Base-by-base conservation (phyloP, 176 grass and related monocot species). In the Phyllostachys edulis region DNA sequence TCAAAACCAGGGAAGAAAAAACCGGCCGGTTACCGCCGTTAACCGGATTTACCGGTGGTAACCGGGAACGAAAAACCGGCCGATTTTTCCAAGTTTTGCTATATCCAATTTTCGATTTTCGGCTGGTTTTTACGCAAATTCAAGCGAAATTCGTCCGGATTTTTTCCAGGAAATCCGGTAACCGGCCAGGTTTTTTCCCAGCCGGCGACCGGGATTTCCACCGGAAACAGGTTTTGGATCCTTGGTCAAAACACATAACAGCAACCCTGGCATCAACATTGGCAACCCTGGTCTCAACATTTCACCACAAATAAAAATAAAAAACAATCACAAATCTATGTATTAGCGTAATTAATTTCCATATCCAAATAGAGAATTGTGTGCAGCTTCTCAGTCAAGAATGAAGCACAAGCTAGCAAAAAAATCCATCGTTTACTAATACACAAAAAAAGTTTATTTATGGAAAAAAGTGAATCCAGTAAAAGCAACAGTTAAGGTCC, bases 401-500 rank as follows among this genome's bases (percentile, higher is more conserved):
- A 45, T 34, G n/a, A 65, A 67, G 29, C 18, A 59, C 56, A 76
- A 59, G 10, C 39, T 59, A 46, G 49, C 3, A 4, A 5, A 65
- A 45, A 55, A 8, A 44, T 56, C 5, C 3, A 61, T 39, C 29
- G 7, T 9, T 64, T 11, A 39, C 7, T 26, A 61, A 36, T 20
- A 32, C n/a, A 60, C 59, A 75, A 34, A 80, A 67, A 65, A 32
- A 46, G 73, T 68, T 44, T 59, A 36, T 6, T 9, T 29, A 34
- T 34, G 7, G 23, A 34, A 17, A 13, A 42, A 44, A 55, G 15
- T 2, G 18, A 37, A 63, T 64, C 24, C 4, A 55, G 16, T 56
- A 17, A 52, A 37, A 82, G 64, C 47, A 63, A 76, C 20, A 85
- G 15, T 57, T 71, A 86, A 13, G 37, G 63, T 65, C 52, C 14